Percentiles rank a stretch among this genome's conserved stretches.
phyloP scores from a whole-genome alignment of 2,329 filamentous ascomycete genomes.

The Aphanoascus verrucosus region DNA sequence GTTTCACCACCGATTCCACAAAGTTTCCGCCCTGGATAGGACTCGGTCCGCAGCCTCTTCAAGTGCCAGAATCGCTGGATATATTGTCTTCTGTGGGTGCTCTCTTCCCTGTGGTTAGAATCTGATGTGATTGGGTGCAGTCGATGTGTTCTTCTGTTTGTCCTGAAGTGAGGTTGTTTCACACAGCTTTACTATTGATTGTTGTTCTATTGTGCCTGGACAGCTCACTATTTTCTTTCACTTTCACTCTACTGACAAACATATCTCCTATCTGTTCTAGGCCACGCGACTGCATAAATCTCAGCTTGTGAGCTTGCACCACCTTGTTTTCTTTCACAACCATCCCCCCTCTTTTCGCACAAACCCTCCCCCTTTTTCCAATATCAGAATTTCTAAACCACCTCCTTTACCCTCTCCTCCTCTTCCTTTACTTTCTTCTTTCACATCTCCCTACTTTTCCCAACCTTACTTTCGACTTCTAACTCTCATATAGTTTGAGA shows the following conservation, averaged over 20 bases:
- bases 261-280: conserved; percentile 14
- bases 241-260: conserved; percentile 12
- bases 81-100: conserved; percentile 44
- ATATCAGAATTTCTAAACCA: neutral
- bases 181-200: neutral
- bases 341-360: neutral
- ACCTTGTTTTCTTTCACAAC: conserved; percentile 2
- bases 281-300: conserved; percentile 21
- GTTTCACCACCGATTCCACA: conserved; percentile 87
- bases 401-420: conserved; percentile 6
- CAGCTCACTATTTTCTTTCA: neutral
- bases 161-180: conserved; percentile 9
- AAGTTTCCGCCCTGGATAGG: conserved; percentile 65
- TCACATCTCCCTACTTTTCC: conserved; percentile 1
- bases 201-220: conserved; percentile 1
- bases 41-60: conserved; percentile 45
- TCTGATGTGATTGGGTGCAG: conserved; percentile 4
- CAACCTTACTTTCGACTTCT: conserved; percentile 26
- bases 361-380: neutral
- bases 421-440: conserved; percentile 15
- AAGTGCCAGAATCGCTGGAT: conserved; percentile 45
- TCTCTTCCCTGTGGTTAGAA: conserved; percentile 1
- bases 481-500: conserved; percentile 59
- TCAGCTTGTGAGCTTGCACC: conserved; percentile 20
- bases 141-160: neutral